phyloP scores from a whole-genome alignment of 2,329 filamentous ascomycete species.

The Exophiala dermatitidis region DNA sequence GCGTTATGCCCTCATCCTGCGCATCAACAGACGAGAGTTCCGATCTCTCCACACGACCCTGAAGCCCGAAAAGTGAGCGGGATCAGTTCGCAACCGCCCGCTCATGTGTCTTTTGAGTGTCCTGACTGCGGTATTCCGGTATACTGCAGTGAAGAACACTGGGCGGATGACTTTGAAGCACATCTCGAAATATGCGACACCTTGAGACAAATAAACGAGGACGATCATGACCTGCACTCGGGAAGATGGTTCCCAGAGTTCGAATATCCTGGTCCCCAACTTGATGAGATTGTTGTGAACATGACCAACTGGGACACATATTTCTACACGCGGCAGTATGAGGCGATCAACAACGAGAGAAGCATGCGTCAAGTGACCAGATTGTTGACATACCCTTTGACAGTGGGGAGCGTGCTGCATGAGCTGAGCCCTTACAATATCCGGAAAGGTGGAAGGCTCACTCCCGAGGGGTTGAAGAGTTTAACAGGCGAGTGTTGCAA shows the following conservation, averaged over 20 bases:
- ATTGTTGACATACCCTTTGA: slow-evolving; percentile 87
- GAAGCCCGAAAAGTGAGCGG: slow-evolving; percentile 53
- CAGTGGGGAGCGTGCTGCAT: slow-evolving; percentile 83
- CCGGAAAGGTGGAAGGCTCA: slow-evolving; percentile 66
- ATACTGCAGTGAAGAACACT: slow-evolving; percentile 90
- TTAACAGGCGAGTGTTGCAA: slow-evolving; percentile 64
- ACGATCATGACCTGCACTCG: slow-evolving; percentile 88
- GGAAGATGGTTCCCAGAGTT: slow-evolving; percentile 92
- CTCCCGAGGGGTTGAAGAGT: slow-evolving; percentile 83
- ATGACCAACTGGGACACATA: slow-evolving; percentile 99
- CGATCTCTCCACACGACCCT: slow-evolving; percentile 57
- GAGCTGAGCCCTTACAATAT: slow-evolving; percentile 90
- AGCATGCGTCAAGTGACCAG: slow-evolving; percentile 88
- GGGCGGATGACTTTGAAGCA: slow-evolving; percentile 89
- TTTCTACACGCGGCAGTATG: slow-evolving; percentile 84
- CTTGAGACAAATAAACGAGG: slow-evolving; percentile 88
- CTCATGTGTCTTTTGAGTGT: slow-evolving; percentile 87
- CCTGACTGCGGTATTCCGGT: slow-evolving; percentile 92
- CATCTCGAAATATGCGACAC: slow-evolving; percentile 91
- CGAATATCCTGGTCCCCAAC: slow-evolving; percentile 77
- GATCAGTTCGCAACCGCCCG: slow-evolving; percentile 48
- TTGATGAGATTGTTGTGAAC: slow-evolving; percentile 89
- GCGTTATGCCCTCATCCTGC: slow-evolving; percentile 88
- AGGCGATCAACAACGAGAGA: slow-evolving; percentile 83
- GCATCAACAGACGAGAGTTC: slow-evolving; percentile 67